Percentiles rank a stretch among this genome's conserved stretches.
These are phyloP conservation scores for Daldinia childiae DNA, from an alignment of 495 filamentous ascomycete species.

Conservation along the genomic window DNA sequence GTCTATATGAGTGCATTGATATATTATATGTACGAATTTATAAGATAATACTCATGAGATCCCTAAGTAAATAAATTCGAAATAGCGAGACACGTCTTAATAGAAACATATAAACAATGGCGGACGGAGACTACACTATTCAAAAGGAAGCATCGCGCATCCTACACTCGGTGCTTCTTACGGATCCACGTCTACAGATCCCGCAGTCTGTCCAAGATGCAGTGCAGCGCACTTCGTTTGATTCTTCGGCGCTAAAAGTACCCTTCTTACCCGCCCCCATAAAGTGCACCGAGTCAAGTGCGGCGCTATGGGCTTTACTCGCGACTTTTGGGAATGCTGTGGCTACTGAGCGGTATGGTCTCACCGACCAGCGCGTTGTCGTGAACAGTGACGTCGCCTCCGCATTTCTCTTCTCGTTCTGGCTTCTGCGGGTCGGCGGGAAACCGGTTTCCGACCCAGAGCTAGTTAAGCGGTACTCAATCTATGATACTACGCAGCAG, in stretches of 20 bases:
- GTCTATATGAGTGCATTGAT: not conserved
- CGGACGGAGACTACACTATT: conserved; percentile 32
- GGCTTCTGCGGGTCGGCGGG: conserved; percentile 36
- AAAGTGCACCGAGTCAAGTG: conserved; percentile 45
- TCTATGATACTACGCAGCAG: conserved; percentile 41
- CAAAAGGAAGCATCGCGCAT: conserved; percentile 44
- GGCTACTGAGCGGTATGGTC: conserved; percentile 32
- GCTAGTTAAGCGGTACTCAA: conserved; percentile 27
- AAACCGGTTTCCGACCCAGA: conserved; percentile 33
- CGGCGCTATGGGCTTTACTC: conserved; percentile 44
- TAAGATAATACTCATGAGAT: not conserved
- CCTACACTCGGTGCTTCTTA: conserved; percentile 33
- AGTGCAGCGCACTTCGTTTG: conserved; percentile 37
- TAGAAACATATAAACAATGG: conserved; percentile 9
- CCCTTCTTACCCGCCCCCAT: conserved; percentile 44
- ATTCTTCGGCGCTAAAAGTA: conserved; percentile 20
- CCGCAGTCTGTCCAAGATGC: conserved; percentile 28
- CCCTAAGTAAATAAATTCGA: not conserved
- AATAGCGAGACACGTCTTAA: not conserved
- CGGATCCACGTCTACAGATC: conserved; percentile 37
- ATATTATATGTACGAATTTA: not conserved
- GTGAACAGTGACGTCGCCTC: conserved; percentile 49
- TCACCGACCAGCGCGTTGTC: conserved; percentile 31
- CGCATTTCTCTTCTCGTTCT: conserved; percentile 45
- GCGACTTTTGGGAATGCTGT: conserved; percentile 46